Percentiles rank a stretch among this genome's conserved stretches.
phyloP scores from a whole-genome alignment of 441 rosid genomes.

The Populus tomentosa region DNA sequence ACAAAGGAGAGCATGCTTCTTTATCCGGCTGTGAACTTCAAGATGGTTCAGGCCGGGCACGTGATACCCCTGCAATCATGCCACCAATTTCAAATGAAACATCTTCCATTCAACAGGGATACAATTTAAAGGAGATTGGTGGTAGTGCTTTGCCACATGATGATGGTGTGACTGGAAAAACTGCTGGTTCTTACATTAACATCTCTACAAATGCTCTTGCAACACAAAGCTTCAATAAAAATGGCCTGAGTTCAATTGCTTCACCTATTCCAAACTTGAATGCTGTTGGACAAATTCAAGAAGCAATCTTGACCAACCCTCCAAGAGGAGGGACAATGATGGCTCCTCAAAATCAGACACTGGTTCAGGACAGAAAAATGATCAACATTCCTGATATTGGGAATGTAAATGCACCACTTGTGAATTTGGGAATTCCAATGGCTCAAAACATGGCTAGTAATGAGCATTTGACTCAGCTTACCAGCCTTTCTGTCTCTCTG shows the following conservation, averaged over 20 bases:
- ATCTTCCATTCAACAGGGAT: constrained; percentile 31
- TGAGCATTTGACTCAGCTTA: constrained; percentile 57
- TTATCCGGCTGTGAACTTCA: constrained; percentile 29
- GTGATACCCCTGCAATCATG: constrained; percentile 21
- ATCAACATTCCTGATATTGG: constrained; percentile 19
- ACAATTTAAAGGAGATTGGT: constrained; percentile 28
- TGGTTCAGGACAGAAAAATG: constrained; percentile 27
- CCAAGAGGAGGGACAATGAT: constrained; percentile 30
- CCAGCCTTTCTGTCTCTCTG: constrained; percentile 70
- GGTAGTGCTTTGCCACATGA: constrained; percentile 25
- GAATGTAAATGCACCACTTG: constrained; percentile 27
- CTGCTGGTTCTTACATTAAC: constrained; percentile 28
- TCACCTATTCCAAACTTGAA: constrained; percentile 40
- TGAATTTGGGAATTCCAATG: constrained; percentile 30
- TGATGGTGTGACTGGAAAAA: constrained; percentile 25
- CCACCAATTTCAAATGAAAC: constrained; percentile 33
- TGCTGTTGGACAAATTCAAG: constrained; percentile 46
- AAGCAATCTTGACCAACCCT: constrained; percentile 25
- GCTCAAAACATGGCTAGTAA: constrained; percentile 45
- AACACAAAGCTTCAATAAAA: constrained; percentile 40
- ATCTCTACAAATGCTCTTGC: constrained; percentile 28
- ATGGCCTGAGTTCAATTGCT: constrained; percentile 32
- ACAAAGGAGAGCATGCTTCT: constrained; percentile 33
- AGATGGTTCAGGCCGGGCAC: constrained; percentile 28
- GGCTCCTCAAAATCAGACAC: constrained; percentile 32